A percentile compares a stretch with the other conserved stretches of the same genome.
Evolutionary conservation across 2,329 filamentous ascomycete genomes (phyloP).

Genomic region (Colletotrichum liaoningense): DNA sequence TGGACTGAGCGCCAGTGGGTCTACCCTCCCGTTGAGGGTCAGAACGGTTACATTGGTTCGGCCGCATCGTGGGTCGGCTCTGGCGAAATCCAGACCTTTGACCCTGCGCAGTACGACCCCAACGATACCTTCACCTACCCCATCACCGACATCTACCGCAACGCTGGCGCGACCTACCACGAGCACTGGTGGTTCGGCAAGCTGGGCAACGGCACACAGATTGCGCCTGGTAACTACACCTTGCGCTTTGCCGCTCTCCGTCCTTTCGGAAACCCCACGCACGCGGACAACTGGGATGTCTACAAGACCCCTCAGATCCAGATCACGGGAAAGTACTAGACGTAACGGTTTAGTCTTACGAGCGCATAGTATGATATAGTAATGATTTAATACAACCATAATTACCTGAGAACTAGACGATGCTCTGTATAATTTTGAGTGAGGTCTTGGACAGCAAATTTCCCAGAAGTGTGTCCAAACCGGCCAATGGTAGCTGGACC

Average conservation of each 20-base stretch:
- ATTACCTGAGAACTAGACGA: background rate
- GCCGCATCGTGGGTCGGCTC: constrained; percentile 43
- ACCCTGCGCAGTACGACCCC: constrained; percentile 39
- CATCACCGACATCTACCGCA: constrained; percentile 37
- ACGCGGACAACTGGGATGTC: constrained; percentile 56
- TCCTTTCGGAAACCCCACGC: constrained; percentile 53
- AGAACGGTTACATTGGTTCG: constrained; percentile 43
- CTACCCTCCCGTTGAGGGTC: constrained; percentile 42
- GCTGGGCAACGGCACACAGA: constrained; percentile 55
- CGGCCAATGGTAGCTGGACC: background rate
- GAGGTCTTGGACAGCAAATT: too few species aligned
- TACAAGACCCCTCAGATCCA: constrained; percentile 48
- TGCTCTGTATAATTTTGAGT: too few species aligned
- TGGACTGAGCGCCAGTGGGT: constrained; percentile 43
- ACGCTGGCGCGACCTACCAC: constrained; percentile 21
- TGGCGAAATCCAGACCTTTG: constrained; percentile 34
- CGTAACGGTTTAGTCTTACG: background rate
- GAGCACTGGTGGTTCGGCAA: constrained; percentile 56
- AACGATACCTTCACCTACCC: constrained; percentile 43
- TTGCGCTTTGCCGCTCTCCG: constrained; percentile 54
- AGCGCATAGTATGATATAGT: background rate
- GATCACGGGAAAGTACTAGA: constrained; percentile 41
- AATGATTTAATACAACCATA: constrained; percentile 7
- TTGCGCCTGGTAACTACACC: constrained; percentile 53
- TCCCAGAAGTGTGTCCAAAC: too few species aligned